These are phyloP conservation scores for Postia placenta DNA, from an alignment of 768 basidiomycete species.

Conservation along the genomic window DNA sequence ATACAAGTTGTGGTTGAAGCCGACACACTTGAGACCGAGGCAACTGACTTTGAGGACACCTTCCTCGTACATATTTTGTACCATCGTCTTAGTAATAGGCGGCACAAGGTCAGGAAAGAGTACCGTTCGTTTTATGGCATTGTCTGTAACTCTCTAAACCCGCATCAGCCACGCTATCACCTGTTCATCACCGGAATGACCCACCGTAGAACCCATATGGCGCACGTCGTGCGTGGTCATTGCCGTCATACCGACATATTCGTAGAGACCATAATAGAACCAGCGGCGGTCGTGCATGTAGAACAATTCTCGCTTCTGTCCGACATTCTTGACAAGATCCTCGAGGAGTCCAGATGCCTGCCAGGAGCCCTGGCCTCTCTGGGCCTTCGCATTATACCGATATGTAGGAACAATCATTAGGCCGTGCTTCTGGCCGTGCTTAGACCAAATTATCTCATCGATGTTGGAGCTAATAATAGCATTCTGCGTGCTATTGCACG, in stretches of 20 bases:
- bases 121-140: background rate
- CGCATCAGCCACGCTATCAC: background rate
- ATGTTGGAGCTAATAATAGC: background rate
- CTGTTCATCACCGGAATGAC: background rate
- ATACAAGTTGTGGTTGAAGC: constrained; percentile 4
- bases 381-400: constrained; percentile 2
- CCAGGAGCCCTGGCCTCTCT: background rate
- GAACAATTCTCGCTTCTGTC: constrained; percentile 3
- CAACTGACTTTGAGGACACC: constrained; percentile 6
- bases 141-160: background rate
- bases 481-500: too few relatives aligned
- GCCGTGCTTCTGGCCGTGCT: background rate
- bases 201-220: background rate
- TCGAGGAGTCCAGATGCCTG: background rate
- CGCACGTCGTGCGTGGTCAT: background rate
- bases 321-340: background rate
- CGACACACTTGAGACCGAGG: constrained; percentile 7
- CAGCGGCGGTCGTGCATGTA: background rate
- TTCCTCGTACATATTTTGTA: constrained; percentile 2
- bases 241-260: background rate
- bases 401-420: background rate
- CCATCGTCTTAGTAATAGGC: background rate
- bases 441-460: constrained; percentile 6
- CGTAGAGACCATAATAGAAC: constrained; percentile 7
- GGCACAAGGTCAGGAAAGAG: background rate